Base-by-base conservation (phyloP, 805 yeast species). In the Ogataea degrootiae region DNA sequence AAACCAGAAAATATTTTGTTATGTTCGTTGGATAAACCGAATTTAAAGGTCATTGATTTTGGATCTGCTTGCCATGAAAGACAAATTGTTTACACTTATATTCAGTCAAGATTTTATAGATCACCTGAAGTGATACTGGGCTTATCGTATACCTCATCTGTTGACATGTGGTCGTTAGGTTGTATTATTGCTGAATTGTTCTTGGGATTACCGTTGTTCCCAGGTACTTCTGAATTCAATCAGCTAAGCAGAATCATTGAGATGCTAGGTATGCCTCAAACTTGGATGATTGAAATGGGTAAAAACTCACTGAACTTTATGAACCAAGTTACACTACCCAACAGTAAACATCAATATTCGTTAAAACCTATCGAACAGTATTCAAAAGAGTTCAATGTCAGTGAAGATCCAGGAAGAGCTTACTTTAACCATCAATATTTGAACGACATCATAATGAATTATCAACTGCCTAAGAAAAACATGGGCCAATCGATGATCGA, bases 221-320 rank as follows among this genome's bases (percentile, higher is more conserved):
- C 99, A 0, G 99, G 99, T 3, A 77, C 90, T 3, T 87, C 96
- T 0, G 99, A 94, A 66, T 94, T 83, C 66, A 90, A 92, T 62
- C 97, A 92, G 66, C 70, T 95, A 39, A 74, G 80, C 51, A 82
- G 96, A 55, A 90, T 94, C 36, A 80, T 85, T 3, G 84, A 85
- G 39, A 85, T 90, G 72, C 66, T 92, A 49, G 97, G 96, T 0
- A 66, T 72, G 52, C 99, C 99, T 22, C 97, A 97, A 11, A 71
- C 84, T 22, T 96, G 97, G 88, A 94, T 94, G 99, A 74, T 92
- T 54, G 97, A 92, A 53, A 89, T 87, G 82, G 99, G 98, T 26
- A 85, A 88, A 55, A 89, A 85, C 64, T 75, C 96, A 1, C 68
- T 74, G 41, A 80, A 83, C 55, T 94, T 85, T 56, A 75, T 86